These are phyloP conservation scores for Panus rudis DNA, from an alignment of 768 basidiomycete genomes.

Conservation along the genomic window DNA sequence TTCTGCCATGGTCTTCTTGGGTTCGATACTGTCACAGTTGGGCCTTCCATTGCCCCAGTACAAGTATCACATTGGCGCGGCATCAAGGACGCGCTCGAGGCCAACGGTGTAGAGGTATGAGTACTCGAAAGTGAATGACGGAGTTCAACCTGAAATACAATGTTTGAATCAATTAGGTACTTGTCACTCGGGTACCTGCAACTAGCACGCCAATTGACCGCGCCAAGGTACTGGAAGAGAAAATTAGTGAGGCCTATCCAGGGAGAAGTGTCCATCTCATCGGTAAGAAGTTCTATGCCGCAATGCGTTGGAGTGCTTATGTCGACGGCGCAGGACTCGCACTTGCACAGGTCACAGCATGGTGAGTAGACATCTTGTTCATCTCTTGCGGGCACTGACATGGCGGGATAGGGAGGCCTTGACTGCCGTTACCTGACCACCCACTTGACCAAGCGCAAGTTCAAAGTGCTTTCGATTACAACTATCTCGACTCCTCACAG, in stretches of 20 bases:
- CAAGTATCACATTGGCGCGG: slow-evolving; percentile 96
- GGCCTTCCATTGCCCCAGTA: slow-evolving; percentile 67
- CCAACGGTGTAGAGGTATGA: slow-evolving; percentile 72
- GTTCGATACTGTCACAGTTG: slow-evolving; percentile 80
- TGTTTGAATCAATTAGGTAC: too few relatives aligned
- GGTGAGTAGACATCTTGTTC: slow-evolving; percentile 32
- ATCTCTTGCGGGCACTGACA: slow-evolving; percentile 7
- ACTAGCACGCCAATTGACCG: slow-evolving; percentile 84
- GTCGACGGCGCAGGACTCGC: slow-evolving; percentile 13
- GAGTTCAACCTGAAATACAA: too few relatives aligned
- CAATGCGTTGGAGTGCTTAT: slow-evolving; percentile 20
- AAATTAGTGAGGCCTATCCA: slow-evolving; percentile 72
- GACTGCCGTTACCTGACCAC: slow-evolving; percentile 89
- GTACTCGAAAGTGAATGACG: too few relatives aligned
- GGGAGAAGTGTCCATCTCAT: slow-evolving; percentile 86
- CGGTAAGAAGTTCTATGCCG: slow-evolving; percentile 32
- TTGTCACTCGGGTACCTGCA: slow-evolving; percentile 91
- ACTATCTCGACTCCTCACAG: slow-evolving; percentile 95
- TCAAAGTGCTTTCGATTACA: slow-evolving; percentile 80
- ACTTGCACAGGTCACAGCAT: slow-evolving; percentile 58
- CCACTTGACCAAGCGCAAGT: slow-evolving; percentile 68
- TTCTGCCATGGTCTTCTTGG: slow-evolving; percentile 95
- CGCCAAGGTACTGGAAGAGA: slow-evolving; percentile 82
- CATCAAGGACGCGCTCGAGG: slow-evolving; percentile 86
- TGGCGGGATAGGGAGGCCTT: slow-evolving; percentile 67